Evolutionary conservation across 495 filamentous ascomycete species (phyloP).

Genomic region (Friedmanniomyces simplex): DNA sequence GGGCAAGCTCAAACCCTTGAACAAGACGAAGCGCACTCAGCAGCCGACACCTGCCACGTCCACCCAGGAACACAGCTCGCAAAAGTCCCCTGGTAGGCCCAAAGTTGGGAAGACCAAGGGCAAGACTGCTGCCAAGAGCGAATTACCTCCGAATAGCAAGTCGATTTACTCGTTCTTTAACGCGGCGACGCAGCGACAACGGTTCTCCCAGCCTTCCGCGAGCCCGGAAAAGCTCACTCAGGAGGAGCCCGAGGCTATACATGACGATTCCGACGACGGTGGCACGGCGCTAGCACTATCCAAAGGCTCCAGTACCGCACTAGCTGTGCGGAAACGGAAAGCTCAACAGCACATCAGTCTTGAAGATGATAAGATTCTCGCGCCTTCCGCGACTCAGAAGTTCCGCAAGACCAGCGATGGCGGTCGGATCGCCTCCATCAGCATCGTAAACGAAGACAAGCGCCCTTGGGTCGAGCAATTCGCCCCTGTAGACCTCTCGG

Average conservation of each 20-base stretch:
- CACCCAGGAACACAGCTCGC: background rate
- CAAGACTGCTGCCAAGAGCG: background rate
- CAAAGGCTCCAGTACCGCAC: slow-evolving; percentile 16
- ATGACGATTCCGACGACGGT: slow-evolving; percentile 32
- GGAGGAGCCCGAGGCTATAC: slow-evolving; percentile 34
- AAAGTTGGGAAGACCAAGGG: slow-evolving; percentile 5
- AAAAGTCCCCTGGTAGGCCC: slow-evolving; percentile 9
- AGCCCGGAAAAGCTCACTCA: slow-evolving; percentile 25
- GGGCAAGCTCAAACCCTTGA: slow-evolving; percentile 4
- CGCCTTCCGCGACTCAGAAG: slow-evolving; percentile 26
- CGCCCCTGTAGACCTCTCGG: slow-evolving; percentile 58
- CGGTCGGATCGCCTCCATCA: slow-evolving; percentile 21
- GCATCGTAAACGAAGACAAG: slow-evolving; percentile 24
- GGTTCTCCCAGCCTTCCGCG: slow-evolving; percentile 14
- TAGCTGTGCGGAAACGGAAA: slow-evolving; percentile 26
- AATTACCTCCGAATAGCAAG: slow-evolving; percentile 23
- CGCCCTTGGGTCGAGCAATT: slow-evolving; percentile 82
- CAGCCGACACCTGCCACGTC: background rate
- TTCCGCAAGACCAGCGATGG: slow-evolving; percentile 29
- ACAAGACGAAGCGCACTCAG: slow-evolving; percentile 4
- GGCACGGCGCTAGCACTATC: slow-evolving; percentile 1
- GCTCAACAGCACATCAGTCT: background rate
- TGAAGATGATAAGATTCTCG: background rate
- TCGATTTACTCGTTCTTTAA: slow-evolving; percentile 38
- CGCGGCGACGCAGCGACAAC: slow-evolving; percentile 26